Evolutionary conservation across 805 yeast genomes (phyloP).

Genomic region (Ogataea allantospora): DNA sequence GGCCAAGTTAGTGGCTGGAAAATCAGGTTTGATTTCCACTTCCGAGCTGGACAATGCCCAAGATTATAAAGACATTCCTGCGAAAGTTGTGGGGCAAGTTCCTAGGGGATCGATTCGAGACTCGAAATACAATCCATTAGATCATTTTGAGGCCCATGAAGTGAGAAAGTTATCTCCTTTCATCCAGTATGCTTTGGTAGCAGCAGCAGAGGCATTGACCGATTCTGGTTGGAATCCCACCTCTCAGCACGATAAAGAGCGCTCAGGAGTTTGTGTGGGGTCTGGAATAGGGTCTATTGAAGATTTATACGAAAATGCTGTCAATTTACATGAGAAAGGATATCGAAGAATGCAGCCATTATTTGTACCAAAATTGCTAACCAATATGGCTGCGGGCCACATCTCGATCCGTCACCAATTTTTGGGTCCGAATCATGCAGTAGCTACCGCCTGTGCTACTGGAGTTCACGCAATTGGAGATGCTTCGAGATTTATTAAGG

Average conservation of each 20-base stretch:
- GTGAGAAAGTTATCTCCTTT: slow-evolving; percentile 65
- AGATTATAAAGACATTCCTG: slow-evolving; percentile 51
- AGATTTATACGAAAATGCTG: slow-evolving; percentile 64
- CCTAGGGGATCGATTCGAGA: slow-evolving; percentile 42
- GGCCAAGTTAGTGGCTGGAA: slow-evolving; percentile 47
- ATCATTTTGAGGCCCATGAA: slow-evolving; percentile 48
- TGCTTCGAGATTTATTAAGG: slow-evolving; percentile 74
- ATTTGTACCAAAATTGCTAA: slow-evolving; percentile 77
- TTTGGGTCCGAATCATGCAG: slow-evolving; percentile 84
- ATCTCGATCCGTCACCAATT: slow-evolving; percentile 76
- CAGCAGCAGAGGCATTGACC: slow-evolving; percentile 71
- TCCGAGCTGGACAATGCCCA: slow-evolving; percentile 39
- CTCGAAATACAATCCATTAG: slow-evolving; percentile 51
- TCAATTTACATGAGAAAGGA: slow-evolving; percentile 46
- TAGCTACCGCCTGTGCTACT: slow-evolving; percentile 95
- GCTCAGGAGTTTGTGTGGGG: slow-evolving; percentile 81
- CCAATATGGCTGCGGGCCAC: slow-evolving; percentile 94
- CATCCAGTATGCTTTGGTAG: slow-evolving; percentile 74
- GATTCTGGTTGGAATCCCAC: slow-evolving; percentile 59
- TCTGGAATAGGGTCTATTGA: slow-evolving; percentile 89
- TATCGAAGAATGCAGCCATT: slow-evolving; percentile 79
- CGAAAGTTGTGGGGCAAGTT: slow-evolving; percentile 73
- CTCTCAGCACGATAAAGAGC: slow-evolving; percentile 33
- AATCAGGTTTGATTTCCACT: slow-evolving; percentile 63
- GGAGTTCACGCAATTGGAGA: slow-evolving; percentile 95